Conservation (phyloP, 1,284 basidiomycete genomes). For the Coriolopsis trogii region DNA sequence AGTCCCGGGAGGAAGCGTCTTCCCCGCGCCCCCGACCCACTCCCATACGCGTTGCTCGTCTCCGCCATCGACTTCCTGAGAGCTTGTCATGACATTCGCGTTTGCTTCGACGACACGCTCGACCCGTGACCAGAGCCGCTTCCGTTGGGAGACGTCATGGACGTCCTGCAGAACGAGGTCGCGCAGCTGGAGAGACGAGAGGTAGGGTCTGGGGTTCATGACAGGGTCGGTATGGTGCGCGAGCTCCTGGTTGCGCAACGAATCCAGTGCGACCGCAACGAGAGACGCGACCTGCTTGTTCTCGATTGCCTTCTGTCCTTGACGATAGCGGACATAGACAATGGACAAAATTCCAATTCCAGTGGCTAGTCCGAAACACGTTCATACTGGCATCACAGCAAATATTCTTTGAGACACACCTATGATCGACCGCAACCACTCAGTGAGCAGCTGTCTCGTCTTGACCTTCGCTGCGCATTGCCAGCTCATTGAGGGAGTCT, state of each 20-base stretch:
- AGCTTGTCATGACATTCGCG: slow-evolving; percentile 88
- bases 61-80: slow-evolving; percentile 89
- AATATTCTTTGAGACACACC: too few relatives aligned
- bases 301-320: slow-evolving; percentile 62
- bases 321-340: slow-evolving; percentile 37
- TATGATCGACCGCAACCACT: slow-evolving; percentile 71
- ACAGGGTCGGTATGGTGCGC: slow-evolving; percentile 87
- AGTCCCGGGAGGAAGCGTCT: slow-evolving; percentile 25
- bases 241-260: slow-evolving; percentile 85
- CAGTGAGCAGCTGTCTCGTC: slow-evolving; percentile 63
- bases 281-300: slow-evolving; percentile 73
- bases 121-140: slow-evolving; percentile 85
- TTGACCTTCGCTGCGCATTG: slow-evolving; percentile 75
- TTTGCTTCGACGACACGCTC: slow-evolving; percentile 91
- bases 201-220: slow-evolving; percentile 74
- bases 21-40: slow-evolving; percentile 69
- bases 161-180: slow-evolving; percentile 88
- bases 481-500: slow-evolving; percentile 71
- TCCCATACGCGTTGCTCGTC: slow-evolving; percentile 85
- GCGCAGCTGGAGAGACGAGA: slow-evolving; percentile 89
- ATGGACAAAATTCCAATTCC: slow-evolving; percentile 33
- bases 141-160: slow-evolving; percentile 70
- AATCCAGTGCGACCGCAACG: slow-evolving; percentile 80
- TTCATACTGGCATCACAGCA: slow-evolving; percentile 7
- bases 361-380: slow-evolving; percentile 19